These are phyloP conservation scores for Cladosporium sp. DNA, from an alignment of 2,329 filamentous ascomycete species.

Conservation along the genomic window DNA sequence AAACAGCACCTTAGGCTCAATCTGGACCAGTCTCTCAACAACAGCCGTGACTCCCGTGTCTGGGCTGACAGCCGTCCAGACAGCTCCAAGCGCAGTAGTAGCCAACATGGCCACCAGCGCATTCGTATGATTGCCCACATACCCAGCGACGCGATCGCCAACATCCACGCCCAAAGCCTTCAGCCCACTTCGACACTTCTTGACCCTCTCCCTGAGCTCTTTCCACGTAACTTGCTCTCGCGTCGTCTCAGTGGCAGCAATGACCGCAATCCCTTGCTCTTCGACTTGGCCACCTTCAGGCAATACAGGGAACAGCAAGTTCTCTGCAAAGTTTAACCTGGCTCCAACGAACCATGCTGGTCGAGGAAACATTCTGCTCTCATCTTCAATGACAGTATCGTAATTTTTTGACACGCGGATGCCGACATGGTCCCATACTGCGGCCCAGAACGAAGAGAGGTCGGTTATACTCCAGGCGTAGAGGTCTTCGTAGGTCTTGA, in stretches of 20 bases:
- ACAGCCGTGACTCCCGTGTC: conserved; percentile 91
- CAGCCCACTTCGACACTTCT: conserved; percentile 67
- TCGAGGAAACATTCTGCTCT: conserved; percentile 73
- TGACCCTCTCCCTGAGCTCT: conserved; percentile 72
- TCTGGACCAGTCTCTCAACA: conserved; percentile 79
- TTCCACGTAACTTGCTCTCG: conserved; percentile 70
- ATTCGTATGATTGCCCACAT: conserved; percentile 85
- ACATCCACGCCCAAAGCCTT: conserved; percentile 59
- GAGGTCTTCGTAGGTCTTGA: conserved; percentile 68
- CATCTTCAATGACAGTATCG: conserved; percentile 61
- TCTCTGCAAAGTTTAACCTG: conserved; percentile 89
- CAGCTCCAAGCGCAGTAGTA: conserved; percentile 73
- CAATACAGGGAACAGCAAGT: conserved; percentile 73
- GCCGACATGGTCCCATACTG: conserved; percentile 78
- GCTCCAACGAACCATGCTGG: conserved; percentile 79
- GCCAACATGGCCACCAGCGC: conserved; percentile 85
- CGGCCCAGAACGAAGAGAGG: conserved; percentile 74
- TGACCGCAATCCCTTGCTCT: conserved; percentile 63
- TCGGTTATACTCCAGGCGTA: conserved; percentile 81
- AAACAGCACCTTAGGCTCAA: conserved; percentile 76
- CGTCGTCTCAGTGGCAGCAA: conserved; percentile 73
- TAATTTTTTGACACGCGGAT: conserved; percentile 65
- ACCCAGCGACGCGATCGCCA: conserved; percentile 63
- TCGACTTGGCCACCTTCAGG: conserved; percentile 39
- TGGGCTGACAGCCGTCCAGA: conserved; percentile 91